Evolutionary conservation across 2,329 filamentous ascomycete species (phyloP).

Genomic region (Cordyceps cateniannulata): DNA sequence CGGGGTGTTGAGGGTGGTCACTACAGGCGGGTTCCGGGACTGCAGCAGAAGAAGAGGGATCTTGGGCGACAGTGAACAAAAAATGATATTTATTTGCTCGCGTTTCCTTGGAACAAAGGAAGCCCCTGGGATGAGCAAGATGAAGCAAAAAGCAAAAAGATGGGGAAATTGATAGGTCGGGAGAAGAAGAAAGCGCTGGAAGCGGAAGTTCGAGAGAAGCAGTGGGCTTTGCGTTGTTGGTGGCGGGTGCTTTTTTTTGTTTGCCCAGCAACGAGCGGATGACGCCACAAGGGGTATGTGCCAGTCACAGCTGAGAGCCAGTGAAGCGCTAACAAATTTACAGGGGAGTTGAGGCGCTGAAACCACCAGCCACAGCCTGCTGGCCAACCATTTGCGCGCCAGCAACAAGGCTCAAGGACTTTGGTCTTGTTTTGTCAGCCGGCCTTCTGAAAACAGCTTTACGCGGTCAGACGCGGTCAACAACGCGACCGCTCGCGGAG

Average conservation of each 20-base stretch:
- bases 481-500: constrained; percentile 3
- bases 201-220: not conserved
- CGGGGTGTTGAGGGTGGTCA: not conserved
- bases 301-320: too few relatives aligned
- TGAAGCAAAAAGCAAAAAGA: not conserved
- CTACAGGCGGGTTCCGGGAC: not conserved
- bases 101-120: not conserved
- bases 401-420: too few relatives aligned
- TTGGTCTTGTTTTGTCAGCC: not conserved
- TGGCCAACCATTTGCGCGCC: too few relatives aligned
- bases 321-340: too few relatives aligned
- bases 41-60: not conserved
- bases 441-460: constrained; percentile 24
- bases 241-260: not conserved
- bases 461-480: constrained; percentile 28
- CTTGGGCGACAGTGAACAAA: not conserved
- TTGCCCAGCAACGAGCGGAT: constrained; percentile 8
- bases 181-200: constrained; percentile 1
- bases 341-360: too few relatives aligned
- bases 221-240: not conserved
- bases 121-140: not conserved
- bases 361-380: too few relatives aligned
- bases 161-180: not conserved
- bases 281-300: not conserved
- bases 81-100: too few relatives aligned